Conservation (phyloP, 805 yeast species). For the Teunomyces tritomae region DNA sequence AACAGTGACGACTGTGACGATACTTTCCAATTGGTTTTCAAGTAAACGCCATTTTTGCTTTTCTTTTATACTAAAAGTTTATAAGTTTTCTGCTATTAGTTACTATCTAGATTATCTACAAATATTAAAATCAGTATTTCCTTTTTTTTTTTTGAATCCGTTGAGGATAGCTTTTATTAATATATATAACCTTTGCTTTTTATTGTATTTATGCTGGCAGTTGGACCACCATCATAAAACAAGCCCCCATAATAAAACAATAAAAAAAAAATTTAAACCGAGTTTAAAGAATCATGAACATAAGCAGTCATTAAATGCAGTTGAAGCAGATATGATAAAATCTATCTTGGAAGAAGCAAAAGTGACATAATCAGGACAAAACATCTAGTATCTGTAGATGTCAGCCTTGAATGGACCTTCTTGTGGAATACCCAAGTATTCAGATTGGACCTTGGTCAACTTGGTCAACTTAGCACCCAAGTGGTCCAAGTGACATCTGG, state of each 20-base stretch:
- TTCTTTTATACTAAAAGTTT: background rate
- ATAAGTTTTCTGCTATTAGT: background rate
- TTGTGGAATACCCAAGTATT: slow-evolving; percentile 85
- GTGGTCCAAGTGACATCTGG: slow-evolving; percentile 93
- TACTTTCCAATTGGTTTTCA: slow-evolving; percentile 10
- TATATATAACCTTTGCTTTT: slow-evolving; percentile 11
- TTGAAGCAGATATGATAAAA: slow-evolving; percentile 39
- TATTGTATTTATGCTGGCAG: background rate
- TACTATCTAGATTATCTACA: background rate
- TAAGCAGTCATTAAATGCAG: slow-evolving; percentile 40
- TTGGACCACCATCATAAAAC: slow-evolving; percentile 3
- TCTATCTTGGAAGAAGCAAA: slow-evolving; percentile 7
- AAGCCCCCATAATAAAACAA: slow-evolving; percentile 16
- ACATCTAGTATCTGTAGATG: slow-evolving; percentile 88
- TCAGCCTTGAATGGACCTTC: slow-evolving; percentile 99
- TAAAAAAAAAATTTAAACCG: slow-evolving; percentile 15
- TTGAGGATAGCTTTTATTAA: slow-evolving; percentile 38
- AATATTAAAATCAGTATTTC: background rate
- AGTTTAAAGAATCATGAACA: slow-evolving; percentile 10
- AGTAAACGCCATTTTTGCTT: slow-evolving; percentile 1
- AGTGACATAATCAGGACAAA: background rate
- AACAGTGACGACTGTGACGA: slow-evolving; percentile 13
- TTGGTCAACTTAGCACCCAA: slow-evolving; percentile 84
- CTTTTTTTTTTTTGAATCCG: slow-evolving; percentile 26
- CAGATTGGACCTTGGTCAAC: slow-evolving; percentile 80